Evolutionary conservation across 2,329 filamentous ascomycete species (phyloP).

Genomic region (Neonectria hederae): DNA sequence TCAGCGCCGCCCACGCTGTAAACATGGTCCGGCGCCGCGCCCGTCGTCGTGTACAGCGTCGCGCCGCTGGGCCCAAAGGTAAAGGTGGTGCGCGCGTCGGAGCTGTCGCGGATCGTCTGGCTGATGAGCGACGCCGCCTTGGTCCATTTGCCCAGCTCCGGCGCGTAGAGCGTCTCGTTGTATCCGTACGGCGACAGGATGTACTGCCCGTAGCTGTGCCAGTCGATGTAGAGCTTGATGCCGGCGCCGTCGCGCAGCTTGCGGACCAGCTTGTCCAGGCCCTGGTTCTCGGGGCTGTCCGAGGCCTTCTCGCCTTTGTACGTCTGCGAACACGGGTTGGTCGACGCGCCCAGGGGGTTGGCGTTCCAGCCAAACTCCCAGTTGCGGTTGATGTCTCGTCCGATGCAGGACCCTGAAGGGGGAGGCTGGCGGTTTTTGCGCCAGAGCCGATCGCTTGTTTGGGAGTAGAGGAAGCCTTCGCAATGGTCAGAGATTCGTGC

Average conservation of each 20-base stretch:
- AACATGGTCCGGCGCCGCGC: conserved; percentile 44
- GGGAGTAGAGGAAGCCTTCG: conserved; percentile 56
- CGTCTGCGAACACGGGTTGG: conserved; percentile 58
- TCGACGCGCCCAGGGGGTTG: conserved; percentile 55
- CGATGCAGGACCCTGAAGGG: conserved; percentile 51
- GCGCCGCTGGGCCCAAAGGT: conserved; percentile 50
- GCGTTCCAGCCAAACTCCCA: conserved; percentile 61
- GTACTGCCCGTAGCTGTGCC: conserved; percentile 58
- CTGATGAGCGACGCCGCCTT: conserved; percentile 46
- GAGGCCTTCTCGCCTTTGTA: conserved; percentile 54
- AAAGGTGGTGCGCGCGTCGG: conserved; percentile 43
- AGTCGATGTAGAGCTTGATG: conserved; percentile 59
- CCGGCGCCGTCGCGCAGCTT: conserved; percentile 46
- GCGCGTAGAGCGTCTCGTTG: conserved; percentile 51
- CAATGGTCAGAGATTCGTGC: not conserved
- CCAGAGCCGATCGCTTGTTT: conserved; percentile 59
- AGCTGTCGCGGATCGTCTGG: conserved; percentile 46
- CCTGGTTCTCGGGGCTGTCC: conserved; percentile 58
- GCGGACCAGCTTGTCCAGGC: conserved; percentile 49
- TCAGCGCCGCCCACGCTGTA: conserved; percentile 42
- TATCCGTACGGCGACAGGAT: conserved; percentile 58
- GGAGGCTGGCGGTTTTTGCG: conserved; percentile 61
- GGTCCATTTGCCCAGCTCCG: conserved; percentile 52
- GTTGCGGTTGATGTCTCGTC: conserved; percentile 65
- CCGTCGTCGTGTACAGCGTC: conserved; percentile 50